Percentiles rank a stretch among this genome's conserved stretches.
phyloP scores from a whole-genome alignment of 2,329 filamentous ascomycete genomes.

The Trichothecium sympodiale region DNA sequence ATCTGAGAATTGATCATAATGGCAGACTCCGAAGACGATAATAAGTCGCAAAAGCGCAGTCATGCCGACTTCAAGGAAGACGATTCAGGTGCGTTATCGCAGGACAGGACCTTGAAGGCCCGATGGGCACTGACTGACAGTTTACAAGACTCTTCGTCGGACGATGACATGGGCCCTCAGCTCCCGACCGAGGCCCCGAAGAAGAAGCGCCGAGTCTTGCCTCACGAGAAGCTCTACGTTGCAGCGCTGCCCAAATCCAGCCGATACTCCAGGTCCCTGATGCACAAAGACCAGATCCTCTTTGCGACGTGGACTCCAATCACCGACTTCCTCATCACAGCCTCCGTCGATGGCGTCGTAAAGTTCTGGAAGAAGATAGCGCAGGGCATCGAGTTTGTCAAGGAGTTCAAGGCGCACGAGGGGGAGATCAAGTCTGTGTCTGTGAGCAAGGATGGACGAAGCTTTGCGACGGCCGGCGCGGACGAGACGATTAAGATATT shows the following conservation, averaged over 20 bases:
- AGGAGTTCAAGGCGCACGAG: conserved; percentile 87
- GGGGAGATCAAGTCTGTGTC: conserved; percentile 77
- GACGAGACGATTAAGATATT: conserved; percentile 76
- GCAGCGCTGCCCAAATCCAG: conserved; percentile 71
- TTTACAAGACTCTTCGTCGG: conserved; percentile 55
- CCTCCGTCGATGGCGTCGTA: conserved; percentile 87
- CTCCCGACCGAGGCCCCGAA: conserved; percentile 73
- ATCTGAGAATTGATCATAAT: conserved; percentile 7
- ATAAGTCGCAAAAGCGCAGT: conserved; percentile 33
- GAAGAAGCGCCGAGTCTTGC: conserved; percentile 84
- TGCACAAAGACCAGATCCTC: conserved; percentile 93
- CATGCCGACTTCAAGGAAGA: conserved; percentile 43
- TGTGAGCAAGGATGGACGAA: conserved; percentile 80
- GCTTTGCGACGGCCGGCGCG: conserved; percentile 77
- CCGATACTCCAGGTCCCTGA: conserved; percentile 89
- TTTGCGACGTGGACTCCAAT: conserved; percentile 81
- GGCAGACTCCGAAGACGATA: conserved; percentile 21
- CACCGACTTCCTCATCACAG: conserved; percentile 92
- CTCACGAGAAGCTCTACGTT: conserved; percentile 91
- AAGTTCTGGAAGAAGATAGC: conserved; percentile 99
- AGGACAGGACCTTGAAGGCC: not conserved
- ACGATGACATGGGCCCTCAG: conserved; percentile 89
- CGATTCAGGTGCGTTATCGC: conserved; percentile 22
- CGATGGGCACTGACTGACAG: conserved; percentile 1
- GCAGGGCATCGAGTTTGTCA: conserved; percentile 90